Base-by-base conservation (phyloP, 768 basidiomycete genomes). In the Podaxis pistillaris region DNA sequence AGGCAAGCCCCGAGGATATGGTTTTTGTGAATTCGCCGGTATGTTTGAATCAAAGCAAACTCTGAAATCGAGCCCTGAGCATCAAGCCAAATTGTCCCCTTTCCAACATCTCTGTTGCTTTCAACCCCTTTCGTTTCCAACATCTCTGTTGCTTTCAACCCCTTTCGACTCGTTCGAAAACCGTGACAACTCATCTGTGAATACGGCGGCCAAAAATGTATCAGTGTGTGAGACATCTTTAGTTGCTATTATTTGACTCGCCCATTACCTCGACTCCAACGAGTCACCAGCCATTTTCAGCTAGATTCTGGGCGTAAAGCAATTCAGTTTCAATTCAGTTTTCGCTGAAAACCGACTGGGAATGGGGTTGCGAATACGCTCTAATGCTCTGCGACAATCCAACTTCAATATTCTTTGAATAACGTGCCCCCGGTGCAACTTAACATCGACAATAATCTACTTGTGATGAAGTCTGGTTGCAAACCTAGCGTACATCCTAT, bases 1-100 rank as follows among this genome's bases (percentile, higher is more conserved):
- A n/a, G 94, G 93, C 59, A 96, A 96, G 73, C 93, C 94, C 55
- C 90, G 89, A 76, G 94, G 94, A 30, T 96, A 95, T 74, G 94
- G 94, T 22, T 94, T 94, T 71, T 94, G 93, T 80, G 93, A 94
- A 84, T 95, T 93, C 69, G 85, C 89, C 67, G 93, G 92, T 93
- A 84, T 78, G 82, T 80, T 71, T 24, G 5, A 33, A 41, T 11
- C 6, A 26, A 74, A 71, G 76, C 72, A 71, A 67, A 71, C 68
- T 61, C 68, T 70, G 58, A 4, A 64, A 24, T 58, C 60, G 66
- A 66, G 65, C 50, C 66, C 54, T 67, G 54, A 66, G 66, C 68
- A 58, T 67, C 66, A 68, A 68, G 65, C 46, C 36, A 65, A 69
- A 76, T 76, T 83, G 75, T 81, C 80, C 69, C 63, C 75, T 73